Base-by-base conservation (phyloP, 768 basidiomycete genomes). In the Boletus huronensis region DNA sequence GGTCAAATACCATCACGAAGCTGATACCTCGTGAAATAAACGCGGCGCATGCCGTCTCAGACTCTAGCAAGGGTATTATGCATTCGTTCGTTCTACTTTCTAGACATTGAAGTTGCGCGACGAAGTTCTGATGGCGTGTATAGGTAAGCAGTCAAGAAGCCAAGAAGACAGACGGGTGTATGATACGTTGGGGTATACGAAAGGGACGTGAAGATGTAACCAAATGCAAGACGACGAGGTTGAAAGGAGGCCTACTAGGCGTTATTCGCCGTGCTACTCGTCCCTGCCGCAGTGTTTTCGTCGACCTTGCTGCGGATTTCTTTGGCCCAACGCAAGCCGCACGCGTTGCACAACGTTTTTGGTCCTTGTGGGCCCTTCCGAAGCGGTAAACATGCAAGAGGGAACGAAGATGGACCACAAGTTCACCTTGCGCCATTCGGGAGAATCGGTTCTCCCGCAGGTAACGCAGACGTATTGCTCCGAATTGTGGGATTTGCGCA, bases 301-400 rank as follows among this genome's bases (percentile, higher is more conserved):
- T 77, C 73, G 51, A 67, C 69, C 58, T 70, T 71, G 58, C 65
- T 79, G 60, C 82, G 80, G 36, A 79, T 73, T 56, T 81, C 73
- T 73, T 97, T 96, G 28, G 94, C 94, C 91, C 93, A 96, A 50
- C 94, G 81, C 38, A 98, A 73, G 25, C 95, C 95, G 60, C 96
- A 97, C 2, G 94, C 94, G 71, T 98, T 97, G 77, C 96, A 98
- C 5, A 98, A 74, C n/a, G 96, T 97, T 75, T 98, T 99, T 1
- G 96, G 93, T 34, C 96, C 96, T 51, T 83, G 79, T 1, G 96
- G 96, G 11, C 96, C 96, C 90, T 90, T 59, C 31, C 48, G 55
- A 54, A 23, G 21, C 5, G 25, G 25, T 59, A 58, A 63, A 54
- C 48, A 58, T 76, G 26, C 50, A 21, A 48, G 44, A 31, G 51